Evolutionary conservation across 345 rosid species (phyloP).

Genomic region (Eucalyptus curtisii): DNA sequence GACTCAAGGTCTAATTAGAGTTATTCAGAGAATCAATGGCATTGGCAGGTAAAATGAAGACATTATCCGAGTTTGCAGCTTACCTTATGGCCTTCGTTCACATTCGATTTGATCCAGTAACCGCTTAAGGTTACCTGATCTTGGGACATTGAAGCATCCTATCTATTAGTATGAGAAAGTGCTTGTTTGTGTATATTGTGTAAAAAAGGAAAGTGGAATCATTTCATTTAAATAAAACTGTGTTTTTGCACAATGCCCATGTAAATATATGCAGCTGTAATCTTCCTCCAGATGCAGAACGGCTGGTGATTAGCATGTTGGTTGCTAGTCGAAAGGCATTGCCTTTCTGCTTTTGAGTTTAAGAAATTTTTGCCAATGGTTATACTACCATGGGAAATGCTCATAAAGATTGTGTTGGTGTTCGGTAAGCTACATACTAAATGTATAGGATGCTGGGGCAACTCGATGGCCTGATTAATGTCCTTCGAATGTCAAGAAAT

Average conservation of each 20-base stretch:
- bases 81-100: neutral
- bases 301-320: neutral
- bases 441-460: neutral
- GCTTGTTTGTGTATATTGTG: neutral
- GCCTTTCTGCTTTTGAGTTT: neutral
- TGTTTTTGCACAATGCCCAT: neutral
- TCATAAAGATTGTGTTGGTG: neutral
- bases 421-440: neutral
- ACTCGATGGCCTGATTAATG: neutral
- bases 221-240: neutral
- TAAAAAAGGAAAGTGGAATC: neutral
- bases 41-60: neutral
- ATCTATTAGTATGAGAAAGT: neutral
- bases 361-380: neutral
- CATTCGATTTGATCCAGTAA: neutral
- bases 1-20: slow-evolving; percentile 62
- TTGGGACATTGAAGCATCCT: neutral
- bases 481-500: neutral
- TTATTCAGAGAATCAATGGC: slow-evolving; percentile 63
- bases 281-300: neutral
- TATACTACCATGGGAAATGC: neutral
- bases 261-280: neutral
- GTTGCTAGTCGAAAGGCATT: neutral
- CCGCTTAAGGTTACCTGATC: neutral
- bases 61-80: neutral